Conservation (phyloP, 768 basidiomycete genomes). For the Hericium rajendrae region DNA sequence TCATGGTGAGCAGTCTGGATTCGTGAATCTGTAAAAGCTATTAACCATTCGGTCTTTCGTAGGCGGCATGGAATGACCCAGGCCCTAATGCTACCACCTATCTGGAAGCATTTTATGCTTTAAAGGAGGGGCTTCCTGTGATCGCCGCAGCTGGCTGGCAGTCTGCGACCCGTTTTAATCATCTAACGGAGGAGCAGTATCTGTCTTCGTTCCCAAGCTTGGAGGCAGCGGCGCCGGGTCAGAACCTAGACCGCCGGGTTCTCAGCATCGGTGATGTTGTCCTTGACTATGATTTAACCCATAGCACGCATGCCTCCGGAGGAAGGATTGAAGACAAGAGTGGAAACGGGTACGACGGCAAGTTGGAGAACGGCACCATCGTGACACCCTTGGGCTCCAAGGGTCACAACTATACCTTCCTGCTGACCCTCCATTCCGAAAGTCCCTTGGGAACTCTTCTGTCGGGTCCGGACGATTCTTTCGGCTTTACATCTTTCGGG, state of each 20-base stretch:
- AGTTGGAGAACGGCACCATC: conserved; percentile 7
- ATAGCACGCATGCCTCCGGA: background rate
- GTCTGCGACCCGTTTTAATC: conserved; percentile 16
- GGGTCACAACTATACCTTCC: conserved; percentile 18
- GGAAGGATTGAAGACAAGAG: background rate
- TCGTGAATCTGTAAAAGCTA: background rate
- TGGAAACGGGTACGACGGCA: background rate
- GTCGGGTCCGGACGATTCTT: conserved; percentile 1
- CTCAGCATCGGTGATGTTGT: background rate
- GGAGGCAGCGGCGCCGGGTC: background rate
- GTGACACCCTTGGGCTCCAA: conserved; percentile 17
- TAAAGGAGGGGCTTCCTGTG: conserved; percentile 19
- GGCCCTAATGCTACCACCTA: conserved; percentile 19
- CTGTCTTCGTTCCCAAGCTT: background rate
- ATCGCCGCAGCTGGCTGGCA: conserved; percentile 17
- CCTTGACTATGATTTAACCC: background rate
- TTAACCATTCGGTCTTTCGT: background rate
- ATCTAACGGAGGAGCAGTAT: conserved; percentile 15
- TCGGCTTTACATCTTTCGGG: conserved; percentile 6
- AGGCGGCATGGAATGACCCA: conserved; percentile 22
- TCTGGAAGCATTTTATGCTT: conserved; percentile 19
- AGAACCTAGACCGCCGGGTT: background rate
- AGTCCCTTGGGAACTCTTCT: background rate
- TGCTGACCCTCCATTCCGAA: conserved; percentile 13
- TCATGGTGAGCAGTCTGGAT: conserved; percentile 12